Evolutionary conservation across 169 alveolate species (phyloP).

Genomic region (Plasmodium reichenowi): DNA sequence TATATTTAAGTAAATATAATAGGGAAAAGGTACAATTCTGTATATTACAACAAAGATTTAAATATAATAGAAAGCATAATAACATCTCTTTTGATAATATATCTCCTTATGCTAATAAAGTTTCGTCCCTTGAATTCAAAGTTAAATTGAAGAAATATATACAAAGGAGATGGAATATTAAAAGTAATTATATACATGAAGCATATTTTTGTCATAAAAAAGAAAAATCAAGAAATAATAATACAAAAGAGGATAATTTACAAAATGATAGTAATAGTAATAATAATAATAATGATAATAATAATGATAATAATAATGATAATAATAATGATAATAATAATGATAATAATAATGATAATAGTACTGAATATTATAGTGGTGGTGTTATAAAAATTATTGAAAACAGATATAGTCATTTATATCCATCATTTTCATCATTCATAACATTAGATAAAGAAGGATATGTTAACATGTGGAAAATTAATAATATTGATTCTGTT

Average conservation of each 20-base stretch:
- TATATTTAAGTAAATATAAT: slow-evolving; percentile 54
- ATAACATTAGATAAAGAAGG: slow-evolving; percentile 57
- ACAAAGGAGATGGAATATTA: slow-evolving; percentile 75
- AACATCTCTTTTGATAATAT: slow-evolving; percentile 20
- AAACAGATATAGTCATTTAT: slow-evolving; percentile 27
- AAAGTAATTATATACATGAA: slow-evolving; percentile 69
- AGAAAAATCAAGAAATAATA: neutral
- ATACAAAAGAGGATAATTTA: neutral
- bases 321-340: too few species aligned
- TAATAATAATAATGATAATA: too few species aligned
- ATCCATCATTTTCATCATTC: slow-evolving; percentile 52
- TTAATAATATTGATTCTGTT: slow-evolving; percentile 37
- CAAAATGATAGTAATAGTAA: too few species aligned
- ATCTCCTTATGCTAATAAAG: slow-evolving; percentile 68
- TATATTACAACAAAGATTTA: slow-evolving; percentile 34
- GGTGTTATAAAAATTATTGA: slow-evolving; percentile 56
- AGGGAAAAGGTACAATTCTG: slow-evolving; percentile 41
- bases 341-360: too few species aligned
- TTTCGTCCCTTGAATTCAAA: slow-evolving; percentile 48
- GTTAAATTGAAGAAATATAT: slow-evolving; percentile 53
- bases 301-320: too few species aligned
- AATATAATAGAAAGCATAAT: slow-evolving; percentile 4
- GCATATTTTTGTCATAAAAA: slow-evolving; percentile 42
- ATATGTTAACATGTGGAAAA: slow-evolving; percentile 45
- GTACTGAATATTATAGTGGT: too few species aligned